These are phyloP conservation scores for Zarea fungicola DNA, from an alignment of 2,329 filamentous ascomycete species.

Conservation along the genomic window DNA sequence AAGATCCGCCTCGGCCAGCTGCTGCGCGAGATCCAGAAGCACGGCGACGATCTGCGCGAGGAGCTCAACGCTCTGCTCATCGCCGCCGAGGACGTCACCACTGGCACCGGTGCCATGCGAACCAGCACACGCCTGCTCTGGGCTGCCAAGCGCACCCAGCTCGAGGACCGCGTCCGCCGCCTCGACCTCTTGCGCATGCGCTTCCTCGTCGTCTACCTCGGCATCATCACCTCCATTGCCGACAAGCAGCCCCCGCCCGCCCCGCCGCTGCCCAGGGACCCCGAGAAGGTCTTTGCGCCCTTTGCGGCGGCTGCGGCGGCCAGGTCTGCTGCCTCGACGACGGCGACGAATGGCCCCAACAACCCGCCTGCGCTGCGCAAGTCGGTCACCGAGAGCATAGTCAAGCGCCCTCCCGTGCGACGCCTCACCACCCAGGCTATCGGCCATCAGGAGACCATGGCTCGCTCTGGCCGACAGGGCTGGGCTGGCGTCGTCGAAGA, in stretches of 20 bases:
- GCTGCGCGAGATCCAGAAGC: conserved; percentile 57
- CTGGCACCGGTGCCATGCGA: conserved; percentile 40
- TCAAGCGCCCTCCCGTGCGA: conserved; percentile 43
- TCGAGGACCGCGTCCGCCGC: conserved; percentile 54
- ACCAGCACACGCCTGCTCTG: conserved; percentile 50
- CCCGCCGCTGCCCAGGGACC: conserved; percentile 25
- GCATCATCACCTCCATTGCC: conserved; percentile 41
- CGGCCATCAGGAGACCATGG: conserved; percentile 45
- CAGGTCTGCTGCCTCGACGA: conserved; percentile 22
- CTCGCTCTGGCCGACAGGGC: conserved; percentile 44
- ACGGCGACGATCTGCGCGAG: conserved; percentile 56
- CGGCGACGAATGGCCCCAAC: conserved; percentile 27
- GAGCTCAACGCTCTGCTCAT: conserved; percentile 50
- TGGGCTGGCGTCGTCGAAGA: conserved; percentile 62
- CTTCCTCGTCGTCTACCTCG: conserved; percentile 60
- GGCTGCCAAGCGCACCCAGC: conserved; percentile 47
- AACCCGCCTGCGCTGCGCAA: conserved; percentile 34
- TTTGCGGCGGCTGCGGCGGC: conserved; percentile 26
- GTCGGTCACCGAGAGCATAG: conserved; percentile 39
- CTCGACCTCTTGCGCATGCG: conserved; percentile 59
- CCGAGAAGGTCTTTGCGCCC: conserved; percentile 27
- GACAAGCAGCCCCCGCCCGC: conserved; percentile 30
- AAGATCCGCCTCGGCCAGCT: conserved; percentile 54
- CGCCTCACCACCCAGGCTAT: conserved; percentile 50
- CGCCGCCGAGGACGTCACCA: conserved; percentile 36